Percentiles rank a stretch among this genome's conserved stretches.
Conservation (phyloP, 345 rosid species). For the Hypericum perforatum region DNA sequence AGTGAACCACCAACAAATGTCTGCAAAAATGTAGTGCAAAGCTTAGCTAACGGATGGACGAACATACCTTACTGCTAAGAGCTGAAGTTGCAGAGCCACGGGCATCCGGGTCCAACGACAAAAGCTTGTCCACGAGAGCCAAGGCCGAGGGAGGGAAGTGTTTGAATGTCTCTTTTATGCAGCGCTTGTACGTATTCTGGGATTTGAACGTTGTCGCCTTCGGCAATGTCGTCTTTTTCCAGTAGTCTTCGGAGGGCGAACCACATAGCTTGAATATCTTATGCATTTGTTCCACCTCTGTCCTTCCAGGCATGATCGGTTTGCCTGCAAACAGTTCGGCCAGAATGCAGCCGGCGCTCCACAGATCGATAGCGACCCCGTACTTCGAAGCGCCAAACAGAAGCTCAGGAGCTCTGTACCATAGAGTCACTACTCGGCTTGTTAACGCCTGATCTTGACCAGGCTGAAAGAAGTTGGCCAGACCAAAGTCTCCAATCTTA, state of each 20-base stretch:
- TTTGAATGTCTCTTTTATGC: constrained; percentile 43
- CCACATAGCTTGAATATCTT: constrained; percentile 95
- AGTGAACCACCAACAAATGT: not conserved
- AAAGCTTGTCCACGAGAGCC: constrained; percentile 51
- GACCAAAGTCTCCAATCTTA: constrained; percentile 87
- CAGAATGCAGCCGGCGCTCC: constrained; percentile 88
- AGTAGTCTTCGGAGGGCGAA: constrained; percentile 69
- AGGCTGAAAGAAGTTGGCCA: constrained; percentile 54
- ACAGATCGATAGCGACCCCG: constrained; percentile 75
- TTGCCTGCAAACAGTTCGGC: constrained; percentile 79
- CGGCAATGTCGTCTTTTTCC: constrained; percentile 58
- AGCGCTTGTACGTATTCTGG: constrained; percentile 52
- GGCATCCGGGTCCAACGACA: constrained; percentile 56
- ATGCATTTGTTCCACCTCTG: constrained; percentile 98
- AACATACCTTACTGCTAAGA: constrained; percentile 49
- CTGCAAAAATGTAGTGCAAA: not conserved
- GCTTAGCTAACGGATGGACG: not conserved
- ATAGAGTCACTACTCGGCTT: constrained; percentile 91
- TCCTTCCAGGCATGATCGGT: constrained; percentile 95
- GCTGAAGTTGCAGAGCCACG: constrained; percentile 60
- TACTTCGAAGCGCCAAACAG: constrained; percentile 80
- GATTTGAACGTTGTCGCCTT: constrained; percentile 75
- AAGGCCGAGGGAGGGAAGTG: constrained; percentile 47
- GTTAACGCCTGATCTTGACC: constrained; percentile 51
- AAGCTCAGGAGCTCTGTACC: constrained; percentile 98